Evolutionary conservation across 805 yeast species (phyloP), one percentile per base, ranked within the genome.

Genomic region (Saccharomycopsis fodiens): DNA sequence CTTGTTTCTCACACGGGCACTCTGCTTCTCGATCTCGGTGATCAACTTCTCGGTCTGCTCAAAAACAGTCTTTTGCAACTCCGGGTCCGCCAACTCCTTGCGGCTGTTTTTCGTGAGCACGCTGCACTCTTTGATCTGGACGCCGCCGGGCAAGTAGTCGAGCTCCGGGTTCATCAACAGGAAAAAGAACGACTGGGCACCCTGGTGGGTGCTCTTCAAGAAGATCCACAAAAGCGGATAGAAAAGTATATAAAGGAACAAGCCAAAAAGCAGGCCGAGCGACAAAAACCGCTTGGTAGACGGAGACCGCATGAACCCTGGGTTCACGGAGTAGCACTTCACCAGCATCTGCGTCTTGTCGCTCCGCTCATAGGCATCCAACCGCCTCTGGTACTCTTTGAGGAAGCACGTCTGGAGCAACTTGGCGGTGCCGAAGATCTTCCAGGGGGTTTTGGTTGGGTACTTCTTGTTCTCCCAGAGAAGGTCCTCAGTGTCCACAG

Each of bases 221-320:
- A 89, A 69, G 15, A 93, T 56, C 81, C 87, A 91, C 73, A 87
- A 77, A 0, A 93, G 42, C 7, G 98, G 98, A 67, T 82, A 85
- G 36, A 82, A 46, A 2, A 88, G 5, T 25, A 88, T 50, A 57
- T 91, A 80, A 0, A 86, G 7, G 3, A 88, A 50, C 30, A 84
- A 62, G 2, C 86, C 81, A 53, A 69, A 55, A 2, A 91, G 54
- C 0, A 85, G 69, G 1, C 97, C 97, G 64, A 85, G 73, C 16
- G 93, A 78, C 3, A 87, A 47, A 30, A 81, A 76, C 46, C 96
- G 73, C 54, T 93, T 78, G 34, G 91, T 80, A 21, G 94, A 78
- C 2, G 95, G 85, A 1, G 95, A 79, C 54, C 97, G 73, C 83
- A 86, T 85, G 30, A 89, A 55, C 1, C 98, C 98, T 0, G 99